These are phyloP conservation scores for Saccharomyces mikatae DNA, from an alignment of 805 yeast species.

Conservation along the genomic window DNA sequence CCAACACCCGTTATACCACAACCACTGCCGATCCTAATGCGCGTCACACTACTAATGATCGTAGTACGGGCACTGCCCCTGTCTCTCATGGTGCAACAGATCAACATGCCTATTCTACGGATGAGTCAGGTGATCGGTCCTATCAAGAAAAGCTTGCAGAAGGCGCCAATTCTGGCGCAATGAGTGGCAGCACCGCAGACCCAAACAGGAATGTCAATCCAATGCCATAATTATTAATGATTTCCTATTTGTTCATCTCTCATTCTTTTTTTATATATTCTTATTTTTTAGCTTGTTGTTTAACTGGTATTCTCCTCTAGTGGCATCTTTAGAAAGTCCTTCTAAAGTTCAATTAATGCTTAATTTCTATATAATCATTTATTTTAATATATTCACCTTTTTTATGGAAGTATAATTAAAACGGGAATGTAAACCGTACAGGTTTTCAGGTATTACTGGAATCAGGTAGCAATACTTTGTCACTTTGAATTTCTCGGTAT, in stretches of 20 bases:
- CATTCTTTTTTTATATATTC: not conserved
- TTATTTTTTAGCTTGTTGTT: not conserved
- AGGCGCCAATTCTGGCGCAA: not conserved
- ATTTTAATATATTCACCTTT: not conserved
- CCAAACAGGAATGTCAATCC: not conserved
- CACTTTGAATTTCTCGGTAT: too few species aligned
- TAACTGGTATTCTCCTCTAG: not conserved
- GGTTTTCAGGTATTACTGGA: too few species aligned
- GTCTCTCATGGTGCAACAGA: constrained; percentile 1
- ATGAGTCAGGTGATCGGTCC: constrained; percentile 1
- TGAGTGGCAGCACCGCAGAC: constrained; percentile 6
- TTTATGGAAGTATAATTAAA: not conserved
- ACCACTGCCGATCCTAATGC: not conserved
- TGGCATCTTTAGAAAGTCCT: not conserved
- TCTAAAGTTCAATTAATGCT: not conserved
- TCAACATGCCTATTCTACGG: constrained; percentile 9
- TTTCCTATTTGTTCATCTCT: not conserved
- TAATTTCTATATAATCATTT: not conserved
- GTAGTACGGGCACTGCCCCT: not conserved
- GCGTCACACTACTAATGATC: not conserved
- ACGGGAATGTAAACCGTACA: too few species aligned
- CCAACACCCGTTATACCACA: not conserved
- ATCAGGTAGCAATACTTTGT: too few species aligned
- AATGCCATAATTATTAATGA: not conserved
- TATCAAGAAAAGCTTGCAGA: constrained; percentile 9